Evolutionary conservation across 305 asterid genomes (phyloP).

Genomic region (Rubia peregrina): DNA sequence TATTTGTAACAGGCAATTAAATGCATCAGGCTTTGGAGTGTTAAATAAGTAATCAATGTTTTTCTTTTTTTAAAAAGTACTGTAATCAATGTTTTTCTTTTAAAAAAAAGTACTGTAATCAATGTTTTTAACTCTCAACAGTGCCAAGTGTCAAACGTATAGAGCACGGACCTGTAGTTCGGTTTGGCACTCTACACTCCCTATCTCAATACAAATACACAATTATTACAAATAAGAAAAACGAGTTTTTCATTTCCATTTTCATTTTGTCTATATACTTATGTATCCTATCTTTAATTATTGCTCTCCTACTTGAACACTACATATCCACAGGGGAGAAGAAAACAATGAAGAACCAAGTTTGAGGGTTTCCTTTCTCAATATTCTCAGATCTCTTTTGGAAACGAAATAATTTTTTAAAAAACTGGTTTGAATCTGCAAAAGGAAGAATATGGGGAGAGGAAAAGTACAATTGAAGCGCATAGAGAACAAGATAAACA

Average conservation of each 20-base stretch:
- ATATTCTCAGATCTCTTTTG: conserved; percentile 18
- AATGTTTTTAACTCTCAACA: not conserved
- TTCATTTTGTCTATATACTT: not conserved
- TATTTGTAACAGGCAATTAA: not conserved
- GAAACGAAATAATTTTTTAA: too few relatives aligned
- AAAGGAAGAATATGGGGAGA: conserved; percentile 47
- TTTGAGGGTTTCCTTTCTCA: conserved; percentile 42
- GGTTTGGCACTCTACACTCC: not conserved
- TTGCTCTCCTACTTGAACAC: too few relatives aligned
- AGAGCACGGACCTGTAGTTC: too few relatives aligned
- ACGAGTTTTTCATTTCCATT: not conserved
- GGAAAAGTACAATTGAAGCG: conserved; percentile 74
- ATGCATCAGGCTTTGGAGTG: not conserved
- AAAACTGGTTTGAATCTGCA: not conserved
- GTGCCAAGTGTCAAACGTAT: not conserved
- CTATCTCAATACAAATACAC: not conserved
- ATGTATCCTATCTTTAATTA: not conserved
- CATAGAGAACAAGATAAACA: conserved; percentile 78
- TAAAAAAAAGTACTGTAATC: too few relatives aligned
- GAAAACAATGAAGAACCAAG: not conserved
- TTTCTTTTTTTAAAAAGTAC: too few relatives aligned
- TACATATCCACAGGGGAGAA: accelerated
- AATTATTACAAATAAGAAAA: not conserved
- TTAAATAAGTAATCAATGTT: not conserved
- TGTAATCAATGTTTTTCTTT: not conserved